Base-by-base conservation (phyloP, 2,329 filamentous ascomycete genomes). In the Botrytis pseudocinerea region DNA sequence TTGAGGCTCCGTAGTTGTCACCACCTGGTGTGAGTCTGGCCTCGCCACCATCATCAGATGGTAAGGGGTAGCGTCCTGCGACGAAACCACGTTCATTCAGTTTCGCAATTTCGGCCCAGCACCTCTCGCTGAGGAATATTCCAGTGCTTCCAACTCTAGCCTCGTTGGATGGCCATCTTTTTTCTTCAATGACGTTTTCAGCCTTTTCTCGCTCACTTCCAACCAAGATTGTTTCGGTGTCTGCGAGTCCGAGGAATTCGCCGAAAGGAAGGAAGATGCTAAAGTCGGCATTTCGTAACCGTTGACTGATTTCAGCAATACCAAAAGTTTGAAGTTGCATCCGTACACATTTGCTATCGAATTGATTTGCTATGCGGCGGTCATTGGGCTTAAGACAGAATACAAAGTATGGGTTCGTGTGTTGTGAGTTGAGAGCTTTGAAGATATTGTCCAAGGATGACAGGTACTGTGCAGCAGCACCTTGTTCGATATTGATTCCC, bases 371-470 rank as follows among this genome's bases (percentile, higher is more conserved):
- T 77, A 99, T 99, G 68, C 96, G 91, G 70, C 96, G 89, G 81
- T 99, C 96, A 78, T 99, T 99, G 35, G 96, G 95, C 83, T 99
- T 99, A 76, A 99, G 84, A 80, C 96, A 99, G 83, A 99, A 98
- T 62, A 99, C 89, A 78, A 98, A 98, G 83, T 99, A 99, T 0
- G 92, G 89, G 79, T 99, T 99, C 18, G 94, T 93, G 79, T 94
- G 93, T 6, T 91, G 89, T 3, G 93, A 90, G 3, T 90, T 92
- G 62, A 99, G 85, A 2, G 94, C 95, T 78, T 95, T 95, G 73
- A 91, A 97, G 73, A 99, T 93, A 74, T 96, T 97, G 76, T 97
- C 93, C 40, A 99, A 85, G 0, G 95, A 93, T 1, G 93, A 90
- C 35, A 99, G 85, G 83, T 97, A 99, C 81, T 99, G 96, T 2